Base-by-base conservation (phyloP, 2,329 filamentous ascomycete genomes). In the Pseudogymnoascus sp. region DNA sequence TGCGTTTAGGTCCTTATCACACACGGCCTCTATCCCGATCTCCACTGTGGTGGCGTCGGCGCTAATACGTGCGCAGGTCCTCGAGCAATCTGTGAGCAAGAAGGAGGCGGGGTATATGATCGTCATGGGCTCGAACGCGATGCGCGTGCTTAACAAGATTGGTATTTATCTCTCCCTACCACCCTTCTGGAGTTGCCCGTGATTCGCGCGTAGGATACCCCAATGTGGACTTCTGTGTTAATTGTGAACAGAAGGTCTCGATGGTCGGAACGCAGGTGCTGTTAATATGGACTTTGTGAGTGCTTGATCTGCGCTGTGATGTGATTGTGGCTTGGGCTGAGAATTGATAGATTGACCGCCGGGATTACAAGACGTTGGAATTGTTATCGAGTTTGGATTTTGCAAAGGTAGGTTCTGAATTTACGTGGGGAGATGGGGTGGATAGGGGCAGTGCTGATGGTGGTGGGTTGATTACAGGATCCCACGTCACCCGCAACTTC, bases 1-100 rank as follows among this genome's bases (percentile, higher is more conserved):
- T 78, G n/a, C 11, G 47, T 57, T 19, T 1, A 17, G 36, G 3
- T 8, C 47, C 47, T 4, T 8, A 31, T 13, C 47, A n/a, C 26
- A 19, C 26, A 7, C 47, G 47, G 26, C 26, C 47, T n/a, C 47
- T 57, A 13, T 57, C 47, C 15, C 23, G 26, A 19, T 33, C 5
- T 19, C 26, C 47, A 26, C 47, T 9, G n/a, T 19, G 26, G 44
- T 50, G 47, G 47, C 26, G 26, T 33, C 10, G 47, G 47, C 47
- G 47, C 47, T 57, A 33, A 57, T 57, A n/a, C 47, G 47, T 57
- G 47, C n/a, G 47, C 9, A 33, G 47, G 47, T 57, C 26, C 47
- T 57, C 10, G 47, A 57, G n/a, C 26, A 57, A 10, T 57, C 47
- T 8, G 47, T 33, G 26, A 57, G 28, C 28, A 57, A 57, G 47